Evolutionary conservation across 2,329 filamentous ascomycete genomes (phyloP), one percentile per base, ranked within the genome.

Genomic region (Stylonectria norvegica): DNA sequence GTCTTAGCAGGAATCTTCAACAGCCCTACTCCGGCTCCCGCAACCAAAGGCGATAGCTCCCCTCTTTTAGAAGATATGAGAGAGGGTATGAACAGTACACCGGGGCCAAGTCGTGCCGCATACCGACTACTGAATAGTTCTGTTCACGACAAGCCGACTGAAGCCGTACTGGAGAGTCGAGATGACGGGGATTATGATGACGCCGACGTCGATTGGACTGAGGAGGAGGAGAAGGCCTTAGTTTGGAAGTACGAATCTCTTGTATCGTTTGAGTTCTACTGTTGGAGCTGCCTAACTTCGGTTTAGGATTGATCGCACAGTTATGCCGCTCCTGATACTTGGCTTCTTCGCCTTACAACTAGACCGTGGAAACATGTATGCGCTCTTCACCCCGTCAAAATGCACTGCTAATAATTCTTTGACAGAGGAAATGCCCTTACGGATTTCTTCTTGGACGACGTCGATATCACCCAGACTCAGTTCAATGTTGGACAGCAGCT

Each of bases 401-500:
- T 11, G 20, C 38, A 5, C 4, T 5, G 33, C 35, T 49, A 14
- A 22, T 22, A 29, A 15, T n/a, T 4, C 10, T 2, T 12, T 4
- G 7, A 40, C n/a, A 55, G 51, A 25, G 53, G 63, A 32, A 70
- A 69, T 27, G 70, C 70, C 3, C 54, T 73, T 20, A 72, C 70
- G 9, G 52, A 55, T 1, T 71, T 71, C 46, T 70, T 76, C 38
- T 64, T 72, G 10, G 49, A 61, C 16, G 72, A 75, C 44, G 62
- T 75, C 7, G 58, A 62, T 8, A 67, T 75, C 38, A 69, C 63
- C 2, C 70, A 70, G 10, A 66, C 72, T 40, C 67, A 75, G 40
- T 67, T 72, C 50, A 75, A 74, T 17, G 59, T 72, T 19, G 71
- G 71, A 5, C 65, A 70, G 11, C 68, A 72, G 45, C 56, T 75